Evolutionary conservation across 1,139 yeast genomes (phyloP), one percentile per base, ranked within the genome.

Genomic region (Pneumocystis murina): DNA sequence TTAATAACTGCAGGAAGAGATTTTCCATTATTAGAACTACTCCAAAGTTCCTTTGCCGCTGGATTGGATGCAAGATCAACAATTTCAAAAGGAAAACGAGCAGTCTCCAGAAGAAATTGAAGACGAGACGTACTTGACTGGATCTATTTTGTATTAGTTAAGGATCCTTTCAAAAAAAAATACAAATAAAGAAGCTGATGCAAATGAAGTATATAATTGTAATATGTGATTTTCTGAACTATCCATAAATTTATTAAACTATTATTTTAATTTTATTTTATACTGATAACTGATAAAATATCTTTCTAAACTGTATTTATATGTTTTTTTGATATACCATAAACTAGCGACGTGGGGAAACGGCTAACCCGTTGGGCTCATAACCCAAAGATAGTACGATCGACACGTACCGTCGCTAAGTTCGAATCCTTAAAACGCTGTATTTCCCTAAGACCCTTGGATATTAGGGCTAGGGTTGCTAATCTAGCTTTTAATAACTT

Each of bases 291-390:
- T 10, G 10, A 41, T n/a, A 40, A 40, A 40, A n/a, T 40, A 16
- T 41, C 24, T 20, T 43, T 24, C 17, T n/a, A 17, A 41, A 41
- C 20, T 1, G 14, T 48, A 24, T 48, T 48, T 48, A 48, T 48
- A 48, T 48, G 2, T 24, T 48, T 48, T 48, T 48, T 24, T 48
- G 14, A 48, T 8, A 10, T 4, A n/a, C 55, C 0, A 12, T 20
- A 1, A 33, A 20, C 16, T 12, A 48, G 60, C 60, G 60, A 58
- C 60, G 43, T 58, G 60, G 60, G 43, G 43, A 58, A 58, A 40
- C 43, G 60, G 60, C 43, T 58, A 58, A 58, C 43, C 43, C 60
- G 60, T 58, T 40, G 60, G 60, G 60, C 60, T 58, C 60, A 58
- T 58, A 58, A 58, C 60, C 60, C 60, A 40, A 58, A 58, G 60